Evolutionary conservation across 2,329 filamentous ascomycete genomes (phyloP).

Genomic region (Nakataea oryzae): DNA sequence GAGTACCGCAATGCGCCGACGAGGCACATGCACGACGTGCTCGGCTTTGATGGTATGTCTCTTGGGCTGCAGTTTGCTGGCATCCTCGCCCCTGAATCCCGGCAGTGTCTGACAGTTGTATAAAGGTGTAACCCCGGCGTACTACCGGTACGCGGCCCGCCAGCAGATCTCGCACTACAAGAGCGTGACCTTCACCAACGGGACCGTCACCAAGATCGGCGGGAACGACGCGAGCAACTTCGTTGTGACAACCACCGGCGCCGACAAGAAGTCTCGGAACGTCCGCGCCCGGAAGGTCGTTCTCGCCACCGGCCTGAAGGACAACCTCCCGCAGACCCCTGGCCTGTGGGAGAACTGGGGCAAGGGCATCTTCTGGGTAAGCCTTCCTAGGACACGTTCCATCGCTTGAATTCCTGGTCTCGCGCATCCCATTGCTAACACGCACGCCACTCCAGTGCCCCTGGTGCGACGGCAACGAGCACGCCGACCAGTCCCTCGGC

Average conservation of each 20-base stretch:
- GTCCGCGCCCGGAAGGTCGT: slow-evolving; percentile 43
- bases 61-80: neutral
- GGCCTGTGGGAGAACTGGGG: slow-evolving; percentile 46
- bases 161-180: slow-evolving; percentile 39
- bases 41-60: slow-evolving; percentile 44
- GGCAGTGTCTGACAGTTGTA: neutral
- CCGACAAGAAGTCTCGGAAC: slow-evolving; percentile 13
- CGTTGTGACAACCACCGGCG: slow-evolving; percentile 24
- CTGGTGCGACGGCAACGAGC: slow-evolving; percentile 55
- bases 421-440: neutral
- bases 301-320: slow-evolving; percentile 45
- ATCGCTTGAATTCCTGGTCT: neutral
- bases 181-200: slow-evolving; percentile 38
- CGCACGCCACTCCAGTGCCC: slow-evolving; percentile 33
- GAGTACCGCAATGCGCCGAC: slow-evolving; percentile 47
- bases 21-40: slow-evolving; percentile 49
- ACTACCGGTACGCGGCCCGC: slow-evolving; percentile 43
- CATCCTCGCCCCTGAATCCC: neutral
- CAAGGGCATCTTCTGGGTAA: slow-evolving; percentile 42
- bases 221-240: slow-evolving; percentile 31
- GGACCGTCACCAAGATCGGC: slow-evolving; percentile 35
- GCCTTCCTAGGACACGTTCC: neutral
- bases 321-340: slow-evolving; percentile 43
- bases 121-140: slow-evolving; percentile 40
- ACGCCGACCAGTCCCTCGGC: slow-evolving; percentile 46